Evolutionary conservation across 768 basidiomycete species (phyloP), one percentile per base, ranked within the genome.

Genomic region (Ramaria sp.): DNA sequence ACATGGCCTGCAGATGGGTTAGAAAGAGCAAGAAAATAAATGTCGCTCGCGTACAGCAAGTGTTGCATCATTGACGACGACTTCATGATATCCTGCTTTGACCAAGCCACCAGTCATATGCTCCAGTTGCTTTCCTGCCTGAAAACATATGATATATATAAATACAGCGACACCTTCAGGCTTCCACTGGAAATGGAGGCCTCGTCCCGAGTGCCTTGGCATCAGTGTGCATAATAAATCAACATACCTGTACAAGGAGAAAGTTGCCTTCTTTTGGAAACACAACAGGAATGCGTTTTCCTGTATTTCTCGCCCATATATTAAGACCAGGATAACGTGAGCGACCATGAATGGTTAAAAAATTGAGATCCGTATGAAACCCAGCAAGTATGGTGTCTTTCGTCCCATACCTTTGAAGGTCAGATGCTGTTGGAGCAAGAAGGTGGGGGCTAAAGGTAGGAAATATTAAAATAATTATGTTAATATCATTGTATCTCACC

Each of bases 281-380:
- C 65, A 78, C 82, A 46, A 96, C 93, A 1, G 84, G 75, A 59
- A 97, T 90, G 13, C 90, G 83, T 67, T 88, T 91, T 31, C 94
- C 94, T 0, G 86, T 85, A 65, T 97, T 96, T 38, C 94, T 79
- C 13, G 91, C 94, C 94, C 94, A 96, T 53, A 97, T 88, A 67
- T 96, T 80, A 22, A 96, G 76, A 27, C 90, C 91, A 0, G 91
- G 89, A 69, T 86, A 92, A 59, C 87, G 78, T 6, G 85, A 90
- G 31, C 87, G 85, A 43, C 90, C 91, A 60, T 91, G 86, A 43
- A 91, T 91, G n/a, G 88, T 91, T 61, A 96, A 73, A 65, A 92
- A 94, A 66, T 96, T 96, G 57, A 97, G 80, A 67, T 97, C 93
- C 0, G 88, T 84, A 67, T 97, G 94, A 67, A 96, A 96, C 2